Conservation (phyloP, 2,329 filamentous ascomycete genomes). For the Graphilbum fragrans region DNA sequence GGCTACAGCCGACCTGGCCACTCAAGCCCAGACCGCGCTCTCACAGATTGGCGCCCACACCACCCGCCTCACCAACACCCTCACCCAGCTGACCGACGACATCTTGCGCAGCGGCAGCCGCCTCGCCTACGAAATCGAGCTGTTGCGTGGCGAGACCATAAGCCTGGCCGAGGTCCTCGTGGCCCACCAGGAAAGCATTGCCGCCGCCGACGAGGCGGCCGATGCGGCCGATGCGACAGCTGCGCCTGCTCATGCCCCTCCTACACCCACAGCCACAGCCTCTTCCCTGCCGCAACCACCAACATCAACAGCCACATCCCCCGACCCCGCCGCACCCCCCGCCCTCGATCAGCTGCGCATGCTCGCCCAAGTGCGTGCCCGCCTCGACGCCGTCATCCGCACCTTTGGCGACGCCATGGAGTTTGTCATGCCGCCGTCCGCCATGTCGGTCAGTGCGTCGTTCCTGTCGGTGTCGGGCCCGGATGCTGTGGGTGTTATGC, state of each 20-base stretch:
- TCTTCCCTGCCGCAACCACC: conserved; percentile 5
- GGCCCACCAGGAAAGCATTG: conserved; percentile 33
- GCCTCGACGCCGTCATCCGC: conserved; percentile 82
- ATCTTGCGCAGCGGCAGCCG: conserved; percentile 81
- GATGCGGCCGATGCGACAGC: conserved; percentile 4
- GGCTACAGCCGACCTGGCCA: conserved; percentile 38
- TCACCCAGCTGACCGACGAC: conserved; percentile 88
- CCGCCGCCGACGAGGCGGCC: background rate
- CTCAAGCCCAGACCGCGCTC: conserved; percentile 74
- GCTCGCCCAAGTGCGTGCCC: conserved; percentile 65
- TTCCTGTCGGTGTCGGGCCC: conserved; percentile 87
- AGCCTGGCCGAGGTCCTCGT: conserved; percentile 68
- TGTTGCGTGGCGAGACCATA: conserved; percentile 77
- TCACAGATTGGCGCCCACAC: conserved; percentile 84
- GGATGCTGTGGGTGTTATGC: conserved; percentile 49
- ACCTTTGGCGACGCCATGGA: conserved; percentile 93
- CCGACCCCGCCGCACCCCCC: conserved; percentile 35
- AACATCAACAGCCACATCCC: conserved; percentile 5
- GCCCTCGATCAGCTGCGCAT: conserved; percentile 73
- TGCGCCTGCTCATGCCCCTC: conserved; percentile 1
- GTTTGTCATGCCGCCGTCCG: conserved; percentile 82
- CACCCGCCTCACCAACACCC: conserved; percentile 62
- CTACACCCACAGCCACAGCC: conserved; percentile 3
- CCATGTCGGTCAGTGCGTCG: conserved; percentile 70
- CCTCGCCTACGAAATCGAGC: conserved; percentile 87